These are phyloP conservation scores for Pugionium cornutum DNA, from an alignment of 345 rosid species.

Conservation along the genomic window DNA sequence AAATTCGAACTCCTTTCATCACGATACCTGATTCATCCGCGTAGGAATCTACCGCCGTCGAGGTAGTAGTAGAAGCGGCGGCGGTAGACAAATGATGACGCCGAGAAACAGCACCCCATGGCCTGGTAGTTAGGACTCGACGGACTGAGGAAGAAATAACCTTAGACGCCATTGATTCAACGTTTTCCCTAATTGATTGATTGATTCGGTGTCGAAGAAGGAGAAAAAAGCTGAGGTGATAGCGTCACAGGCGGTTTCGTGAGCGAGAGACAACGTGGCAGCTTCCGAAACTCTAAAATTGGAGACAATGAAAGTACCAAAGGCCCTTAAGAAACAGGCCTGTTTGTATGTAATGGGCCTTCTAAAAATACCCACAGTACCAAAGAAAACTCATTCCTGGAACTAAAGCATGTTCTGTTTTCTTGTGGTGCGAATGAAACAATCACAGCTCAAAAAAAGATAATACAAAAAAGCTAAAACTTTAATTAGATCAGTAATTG, in stretches of 20 bases:
- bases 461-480: no score
- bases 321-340: conserved; percentile 24
- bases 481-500: no score
- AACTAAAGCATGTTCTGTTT: no score
- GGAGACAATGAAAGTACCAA: neutral
- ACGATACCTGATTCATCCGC: conserved; percentile 49
- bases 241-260: no score
- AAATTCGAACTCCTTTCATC: conserved; percentile 72
- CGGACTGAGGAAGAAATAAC: conserved; percentile 53
- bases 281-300: conserved; percentile 28
- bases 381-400: no score
- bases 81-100: conserved; percentile 46
- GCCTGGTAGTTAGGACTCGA: conserved; percentile 35
- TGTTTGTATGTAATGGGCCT: conserved; percentile 19
- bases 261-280: conserved; percentile 27
- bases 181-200: neutral
- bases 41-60: conserved; percentile 30
- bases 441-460: no score
- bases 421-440: no score
- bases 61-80: conserved; percentile 20
- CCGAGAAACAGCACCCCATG: conserved; percentile 18
- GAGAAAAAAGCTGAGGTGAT: conserved; percentile 4
- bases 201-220: conserved; percentile 2
- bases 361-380: neutral
- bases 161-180: conserved; percentile 60